Conservation (phyloP, 495 filamentous ascomycete species). For the Lepraria neglecta region DNA sequence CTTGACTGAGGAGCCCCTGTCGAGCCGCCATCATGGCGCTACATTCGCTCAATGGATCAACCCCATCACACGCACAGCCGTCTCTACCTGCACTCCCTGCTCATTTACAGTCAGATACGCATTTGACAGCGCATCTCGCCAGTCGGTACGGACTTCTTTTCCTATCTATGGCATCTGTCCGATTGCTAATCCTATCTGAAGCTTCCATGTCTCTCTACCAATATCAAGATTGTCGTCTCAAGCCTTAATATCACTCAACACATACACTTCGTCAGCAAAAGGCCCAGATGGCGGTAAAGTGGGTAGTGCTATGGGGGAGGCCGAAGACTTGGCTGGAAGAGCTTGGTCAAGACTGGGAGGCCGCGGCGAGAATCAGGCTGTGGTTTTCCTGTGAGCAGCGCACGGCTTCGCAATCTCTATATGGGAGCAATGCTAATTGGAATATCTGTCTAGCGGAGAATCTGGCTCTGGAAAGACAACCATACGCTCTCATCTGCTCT, state of each 20-base stretch:
- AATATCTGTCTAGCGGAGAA: conserved; percentile 60
- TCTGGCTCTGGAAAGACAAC: conserved; percentile 95
- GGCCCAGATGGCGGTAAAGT: conserved; percentile 84
- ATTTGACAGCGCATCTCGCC: conserved; percentile 89
- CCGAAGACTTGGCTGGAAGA: conserved; percentile 79
- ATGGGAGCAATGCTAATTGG: not conserved
- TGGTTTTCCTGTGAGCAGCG: conserved; percentile 76
- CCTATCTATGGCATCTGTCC: not conserved
- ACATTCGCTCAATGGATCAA: conserved; percentile 33
- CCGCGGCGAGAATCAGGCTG: conserved; percentile 84
- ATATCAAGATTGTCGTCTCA: conserved; percentile 84
- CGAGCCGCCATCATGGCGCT: conserved; percentile 27
- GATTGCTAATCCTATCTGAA: conserved; percentile 20
- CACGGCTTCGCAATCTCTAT: not conserved
- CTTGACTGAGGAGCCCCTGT: conserved; percentile 4
- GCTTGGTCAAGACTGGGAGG: conserved; percentile 81
- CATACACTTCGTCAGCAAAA: conserved; percentile 78
- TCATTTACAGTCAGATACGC: conserved; percentile 93
- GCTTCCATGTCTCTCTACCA: conserved; percentile 81
- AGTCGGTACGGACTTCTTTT: conserved; percentile 52
- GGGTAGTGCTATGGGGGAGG: conserved; percentile 78
- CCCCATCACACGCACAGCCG: conserved; percentile 71
- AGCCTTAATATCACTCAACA: conserved; percentile 85
- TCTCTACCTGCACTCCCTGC: conserved; percentile 81
- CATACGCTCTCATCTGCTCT: conserved; percentile 77